phyloP scores from a whole-genome alignment of 202 grass and related monocot genomes.

The Brachypodium distachyon region DNA sequence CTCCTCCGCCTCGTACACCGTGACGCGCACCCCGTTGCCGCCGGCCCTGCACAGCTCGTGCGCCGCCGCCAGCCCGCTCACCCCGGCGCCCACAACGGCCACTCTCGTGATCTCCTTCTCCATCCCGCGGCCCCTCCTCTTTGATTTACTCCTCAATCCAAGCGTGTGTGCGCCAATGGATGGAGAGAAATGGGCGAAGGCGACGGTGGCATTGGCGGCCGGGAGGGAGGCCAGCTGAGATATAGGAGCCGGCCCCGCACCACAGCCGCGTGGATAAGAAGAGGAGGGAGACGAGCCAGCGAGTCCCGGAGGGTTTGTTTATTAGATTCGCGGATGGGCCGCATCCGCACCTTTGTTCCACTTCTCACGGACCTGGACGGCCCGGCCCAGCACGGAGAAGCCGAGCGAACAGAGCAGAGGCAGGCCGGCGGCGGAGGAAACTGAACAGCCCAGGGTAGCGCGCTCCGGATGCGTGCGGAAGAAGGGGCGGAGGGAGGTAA shows the following conservation, averaged over 20 bases:
- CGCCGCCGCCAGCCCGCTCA: slow-evolving; percentile 58
- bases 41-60: slow-evolving; percentile 35
- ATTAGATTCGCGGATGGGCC: background rate
- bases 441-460: no score
- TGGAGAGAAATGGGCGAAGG: background rate
- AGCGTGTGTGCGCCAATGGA: no score
- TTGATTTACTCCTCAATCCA: no score
- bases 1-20: slow-evolving; percentile 67
- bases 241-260: background rate
- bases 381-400: background rate
- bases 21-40: slow-evolving; percentile 11
- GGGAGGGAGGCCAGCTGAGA: background rate
- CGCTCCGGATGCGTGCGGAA: no score
- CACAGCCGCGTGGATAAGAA: background rate
- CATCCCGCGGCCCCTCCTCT: no score
- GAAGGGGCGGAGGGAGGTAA: no score
- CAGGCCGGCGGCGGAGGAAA: no score
- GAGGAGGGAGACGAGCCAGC: background rate
- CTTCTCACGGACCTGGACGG: background rate
- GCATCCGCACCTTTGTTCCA: background rate
- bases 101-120: slow-evolving; percentile 40
- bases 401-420: no score
- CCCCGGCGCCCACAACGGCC: slow-evolving; percentile 74
- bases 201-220: background rate
- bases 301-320: background rate